Percentiles rank a stretch among this genome's conserved stretches.
These are phyloP conservation scores for Furcasterigmium sp. DNA, from an alignment of 2,329 filamentous ascomycete genomes.

Conservation along the genomic window DNA sequence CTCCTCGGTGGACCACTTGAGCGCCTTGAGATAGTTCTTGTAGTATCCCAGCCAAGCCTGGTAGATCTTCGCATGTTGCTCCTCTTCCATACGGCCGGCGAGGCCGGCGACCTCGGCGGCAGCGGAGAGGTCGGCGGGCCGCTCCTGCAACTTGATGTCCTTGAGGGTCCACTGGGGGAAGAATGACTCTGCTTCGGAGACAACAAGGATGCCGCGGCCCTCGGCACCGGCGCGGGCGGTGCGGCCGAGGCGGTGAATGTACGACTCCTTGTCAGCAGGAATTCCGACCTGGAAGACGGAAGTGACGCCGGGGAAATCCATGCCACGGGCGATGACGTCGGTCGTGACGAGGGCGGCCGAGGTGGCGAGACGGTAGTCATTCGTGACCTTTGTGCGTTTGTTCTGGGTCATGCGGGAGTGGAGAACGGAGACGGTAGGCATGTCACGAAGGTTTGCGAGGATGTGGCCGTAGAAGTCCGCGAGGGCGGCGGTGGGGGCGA, in stretches of 20 bases:
- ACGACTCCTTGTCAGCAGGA: slow-evolving; percentile 55
- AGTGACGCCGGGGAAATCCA: slow-evolving; percentile 68
- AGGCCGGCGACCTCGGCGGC: slow-evolving; percentile 29
- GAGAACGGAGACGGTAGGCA: slow-evolving; percentile 38
- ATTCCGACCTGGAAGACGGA: slow-evolving; percentile 61
- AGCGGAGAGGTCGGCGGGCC: slow-evolving; percentile 38
- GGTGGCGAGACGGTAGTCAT: slow-evolving; percentile 51
- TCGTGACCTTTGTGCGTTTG: slow-evolving; percentile 52
- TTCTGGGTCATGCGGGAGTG: slow-evolving; percentile 47
- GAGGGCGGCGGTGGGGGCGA: slow-evolving; percentile 58
- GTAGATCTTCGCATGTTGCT: slow-evolving; percentile 43
- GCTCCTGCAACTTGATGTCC: slow-evolving; percentile 47
- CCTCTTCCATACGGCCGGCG: slow-evolving; percentile 37
- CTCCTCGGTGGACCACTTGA: slow-evolving; percentile 34
- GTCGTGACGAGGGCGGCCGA: slow-evolving; percentile 59
- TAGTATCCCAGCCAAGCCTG: slow-evolving; percentile 54
- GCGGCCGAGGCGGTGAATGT: slow-evolving; percentile 63
- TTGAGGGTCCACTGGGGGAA: slow-evolving; percentile 46
- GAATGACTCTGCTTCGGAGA: slow-evolving; percentile 44
- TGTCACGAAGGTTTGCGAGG: slow-evolving; percentile 29
- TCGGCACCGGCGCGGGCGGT: slow-evolving; percentile 61
- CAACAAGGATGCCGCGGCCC: slow-evolving; percentile 57
- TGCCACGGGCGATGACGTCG: slow-evolving; percentile 66
- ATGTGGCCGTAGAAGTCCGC: slow-evolving; percentile 46
- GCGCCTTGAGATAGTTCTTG: slow-evolving; percentile 41